A percentile compares a stretch with the other conserved stretches of the same genome.
Conservation (phyloP, 208 protist species). For the Acanthamoeba triangularis region DNA sequence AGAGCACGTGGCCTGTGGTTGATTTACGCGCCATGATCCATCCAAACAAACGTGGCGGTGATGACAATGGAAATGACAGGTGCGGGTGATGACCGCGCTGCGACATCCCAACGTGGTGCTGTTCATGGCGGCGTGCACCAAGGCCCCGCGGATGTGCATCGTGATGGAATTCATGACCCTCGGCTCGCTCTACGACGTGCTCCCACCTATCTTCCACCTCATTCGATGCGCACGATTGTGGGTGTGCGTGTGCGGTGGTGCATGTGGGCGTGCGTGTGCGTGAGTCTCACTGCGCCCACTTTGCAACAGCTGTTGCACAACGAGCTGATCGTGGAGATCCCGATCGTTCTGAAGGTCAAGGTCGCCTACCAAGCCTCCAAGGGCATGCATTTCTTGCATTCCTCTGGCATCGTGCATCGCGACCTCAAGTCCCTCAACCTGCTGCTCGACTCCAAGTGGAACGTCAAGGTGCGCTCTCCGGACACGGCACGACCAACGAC, state of each 20-base stretch:
- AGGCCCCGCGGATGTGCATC: not conserved
- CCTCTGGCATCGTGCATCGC: conserved; percentile 44
- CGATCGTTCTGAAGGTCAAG: not conserved
- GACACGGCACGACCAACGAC: conserved; percentile 31
- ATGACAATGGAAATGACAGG: not conserved
- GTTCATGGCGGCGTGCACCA: conserved; percentile 82
- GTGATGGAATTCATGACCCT: conserved; percentile 41
- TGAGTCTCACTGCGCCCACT: not conserved
- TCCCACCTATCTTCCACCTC: not conserved
- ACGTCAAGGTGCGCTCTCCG: conserved; percentile 59
- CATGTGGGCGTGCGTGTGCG: too few relatives aligned
- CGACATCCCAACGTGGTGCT: conserved; percentile 84
- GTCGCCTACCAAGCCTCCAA: conserved; percentile 83
- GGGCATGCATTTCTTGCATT: not conserved
- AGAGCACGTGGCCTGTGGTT: not conserved
- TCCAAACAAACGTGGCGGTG: not conserved
- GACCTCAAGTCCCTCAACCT: conserved; percentile 75
- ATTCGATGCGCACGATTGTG: not conserved
- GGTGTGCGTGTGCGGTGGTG: too few relatives aligned
- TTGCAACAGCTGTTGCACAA: not conserved
- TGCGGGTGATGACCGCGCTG: conserved; percentile 76
- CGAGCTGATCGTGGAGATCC: not conserved
- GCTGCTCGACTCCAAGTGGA: conserved; percentile 61
- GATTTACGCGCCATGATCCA: not conserved
- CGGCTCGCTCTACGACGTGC: conserved; percentile 11